Conservation (phyloP, 192 early-diverging fungal genomes). For the Gryganskiella cystojenkinii region DNA sequence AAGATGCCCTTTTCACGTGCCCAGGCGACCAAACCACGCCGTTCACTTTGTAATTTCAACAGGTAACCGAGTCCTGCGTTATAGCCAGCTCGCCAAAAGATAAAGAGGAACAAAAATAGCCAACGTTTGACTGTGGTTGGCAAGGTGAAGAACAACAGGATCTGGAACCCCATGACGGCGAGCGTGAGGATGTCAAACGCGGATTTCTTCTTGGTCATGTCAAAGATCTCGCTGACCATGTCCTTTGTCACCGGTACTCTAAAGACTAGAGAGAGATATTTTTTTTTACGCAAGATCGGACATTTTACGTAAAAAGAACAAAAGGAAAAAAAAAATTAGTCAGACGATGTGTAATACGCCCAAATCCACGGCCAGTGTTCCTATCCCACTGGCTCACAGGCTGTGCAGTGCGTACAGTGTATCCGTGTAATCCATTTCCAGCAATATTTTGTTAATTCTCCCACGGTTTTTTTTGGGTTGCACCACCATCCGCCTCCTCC, state of each 20-base stretch:
- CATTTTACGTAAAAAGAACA: not conserved
- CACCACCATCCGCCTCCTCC: too few species aligned
- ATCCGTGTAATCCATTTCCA: not conserved
- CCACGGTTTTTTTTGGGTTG: too few species aligned
- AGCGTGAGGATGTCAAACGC: slow-evolving; percentile 80
- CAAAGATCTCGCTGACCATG: slow-evolving; percentile 80
- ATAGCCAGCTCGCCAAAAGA: slow-evolving; percentile 89
- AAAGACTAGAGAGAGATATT: slow-evolving; percentile 64
- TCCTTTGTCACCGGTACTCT: slow-evolving; percentile 80
- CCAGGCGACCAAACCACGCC: slow-evolving; percentile 73
- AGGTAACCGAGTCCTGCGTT: slow-evolving; percentile 87
- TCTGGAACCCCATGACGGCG: slow-evolving; percentile 68
- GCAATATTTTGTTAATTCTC: too few species aligned
- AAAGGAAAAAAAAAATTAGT: not conserved
- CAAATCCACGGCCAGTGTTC: slow-evolving; percentile 11
- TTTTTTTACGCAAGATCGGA: too few species aligned
- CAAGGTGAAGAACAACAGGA: slow-evolving; percentile 71
- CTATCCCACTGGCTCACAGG: too few species aligned
- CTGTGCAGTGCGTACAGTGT: not conserved
- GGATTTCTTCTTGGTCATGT: slow-evolving; percentile 70
- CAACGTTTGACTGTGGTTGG: slow-evolving; percentile 60
- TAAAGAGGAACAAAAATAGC: slow-evolving; percentile 78
- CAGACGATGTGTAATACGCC: not conserved
- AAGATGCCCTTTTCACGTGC: slow-evolving; percentile 77
- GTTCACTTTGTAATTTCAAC: slow-evolving; percentile 83